Base-by-base conservation (phyloP, 2,329 filamentous ascomycete genomes). In the Cladosporium sp. region DNA sequence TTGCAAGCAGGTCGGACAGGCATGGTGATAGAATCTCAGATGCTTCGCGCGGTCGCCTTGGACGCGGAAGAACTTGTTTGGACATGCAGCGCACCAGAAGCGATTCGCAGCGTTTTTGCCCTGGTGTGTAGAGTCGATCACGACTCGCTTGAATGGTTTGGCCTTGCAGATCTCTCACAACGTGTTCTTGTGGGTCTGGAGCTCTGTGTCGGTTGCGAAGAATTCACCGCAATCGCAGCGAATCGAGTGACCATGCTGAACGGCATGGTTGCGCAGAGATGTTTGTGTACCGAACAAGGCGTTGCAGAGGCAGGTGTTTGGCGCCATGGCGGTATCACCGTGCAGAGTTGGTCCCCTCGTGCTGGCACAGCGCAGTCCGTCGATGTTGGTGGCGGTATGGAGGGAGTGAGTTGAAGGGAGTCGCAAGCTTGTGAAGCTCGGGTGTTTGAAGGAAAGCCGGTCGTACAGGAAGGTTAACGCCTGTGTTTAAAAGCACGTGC, bases 1-100 rank as follows among this genome's bases (percentile, higher is more conserved):
- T 57, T 68, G 61, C 10, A 36, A 25, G 32, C 69, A 70, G 21
- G 28, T 48, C n/a, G 69, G 65, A 26, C 67, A 70, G 26, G 63
- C 57, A 23, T 56, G n/a, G 14, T 64, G 21, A 11, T 34, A 46
- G 48, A 66, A 32, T 7, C 3, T 30, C 2, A 57, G 14, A 18
- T 63, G 61, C 10, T 48, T 23, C 10, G 46, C 57, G 16, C 57
- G 36, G 13, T 32, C 21, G n/a, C n/a, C 21, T 13, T 54, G 23
- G 32, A 4, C 10, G 51, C 30, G 30, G 30, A 32, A 32, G 30
- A 32, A 32, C 30, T 32, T 32, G 30, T 8, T 5, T 32, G 30
- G 30, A 32, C 30, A 32, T 5, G 11, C 30, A 8, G 30, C 30
- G 30, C 30, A 32, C 30, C 30, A 32, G 10, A 32, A 32, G 30